Base-by-base conservation (phyloP, 768 basidiomycete genomes). In the Kwoniella sp. region DNA sequence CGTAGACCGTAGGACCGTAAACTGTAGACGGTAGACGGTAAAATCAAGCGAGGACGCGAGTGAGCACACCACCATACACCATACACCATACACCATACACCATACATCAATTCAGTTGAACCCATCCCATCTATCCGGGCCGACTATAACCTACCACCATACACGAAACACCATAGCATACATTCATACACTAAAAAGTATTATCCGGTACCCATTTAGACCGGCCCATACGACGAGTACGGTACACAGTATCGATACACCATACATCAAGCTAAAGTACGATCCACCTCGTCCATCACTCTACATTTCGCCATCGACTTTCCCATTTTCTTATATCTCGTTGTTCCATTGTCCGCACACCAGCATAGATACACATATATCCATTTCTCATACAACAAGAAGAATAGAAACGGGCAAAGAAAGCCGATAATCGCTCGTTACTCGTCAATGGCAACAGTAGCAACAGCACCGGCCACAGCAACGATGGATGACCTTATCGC, bases 401-500 rank as follows among this genome's bases (percentile, higher is more conserved):
- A n/a, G n/a, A n/a, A n/a, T n/a, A n/a, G n/a, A n/a, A n/a, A n/a
- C n/a, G n/a, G n/a, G n/a, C n/a, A n/a, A n/a, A n/a, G n/a, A n/a
- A n/a, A n/a, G n/a, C n/a, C n/a, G n/a, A n/a, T n/a, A n/a, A n/a
- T n/a, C n/a, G n/a, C n/a, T n/a, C n/a, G n/a, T n/a, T n/a, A n/a
- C n/a, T n/a, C n/a, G n/a, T n/a, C n/a, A n/a, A n/a, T n/a, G n/a
- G n/a, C n/a, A n/a, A n/a, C n/a, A n/a, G n/a, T n/a, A n/a, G n/a
- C n/a, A n/a, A n/a, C n/a, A n/a, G n/a, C n/a, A 33, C 33, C 5
- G 33, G 13, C 17, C 8, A 15, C 68, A 64, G 62, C 68, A 15
- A 60, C 64, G 17, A 71, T 74, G 68, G 72, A 74, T 19, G 72
- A 74, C 50, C 55, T 74, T 17, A 58, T 74, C 27, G 68, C 68